Percentiles rank a stretch among this genome's conserved stretches.
Evolutionary conservation across 805 yeast genomes (phyloP).

Genomic region (Sugiyamaella marilandica): DNA sequence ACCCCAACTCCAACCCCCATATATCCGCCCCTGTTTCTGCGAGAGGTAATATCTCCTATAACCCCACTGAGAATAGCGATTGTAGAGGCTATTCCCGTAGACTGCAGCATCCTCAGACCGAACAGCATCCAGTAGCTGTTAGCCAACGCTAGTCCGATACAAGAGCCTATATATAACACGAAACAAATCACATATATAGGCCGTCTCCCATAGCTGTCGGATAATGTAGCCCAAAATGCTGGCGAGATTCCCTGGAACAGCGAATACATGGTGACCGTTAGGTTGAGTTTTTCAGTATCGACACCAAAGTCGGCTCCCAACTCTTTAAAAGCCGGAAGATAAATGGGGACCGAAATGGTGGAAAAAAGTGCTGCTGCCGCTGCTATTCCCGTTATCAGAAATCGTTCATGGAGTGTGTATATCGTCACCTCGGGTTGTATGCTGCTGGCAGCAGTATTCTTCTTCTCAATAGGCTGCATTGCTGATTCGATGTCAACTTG

Average conservation of each 20-base stretch:
- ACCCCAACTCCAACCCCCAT: slow-evolving; percentile 64
- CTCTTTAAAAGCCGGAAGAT: slow-evolving; percentile 68
- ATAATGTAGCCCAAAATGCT: slow-evolving; percentile 59
- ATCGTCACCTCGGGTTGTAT: slow-evolving; percentile 10
- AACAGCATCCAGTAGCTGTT: slow-evolving; percentile 57
- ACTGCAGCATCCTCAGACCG: slow-evolving; percentile 65
- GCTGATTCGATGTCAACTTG: not conserved
- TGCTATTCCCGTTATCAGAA: slow-evolving; percentile 13
- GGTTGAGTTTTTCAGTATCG: slow-evolving; percentile 53
- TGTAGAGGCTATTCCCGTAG: slow-evolving; percentile 71
- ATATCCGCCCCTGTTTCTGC: slow-evolving; percentile 63
- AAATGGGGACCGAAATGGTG: slow-evolving; percentile 68
- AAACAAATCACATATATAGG: slow-evolving; percentile 58
- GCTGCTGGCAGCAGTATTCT: not conserved
- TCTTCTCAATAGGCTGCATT: not conserved
- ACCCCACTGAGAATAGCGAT: slow-evolving; percentile 66
- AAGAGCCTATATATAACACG: slow-evolving; percentile 51
- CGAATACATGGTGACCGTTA: slow-evolving; percentile 72
- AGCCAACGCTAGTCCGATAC: slow-evolving; percentile 60
- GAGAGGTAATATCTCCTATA: slow-evolving; percentile 66
- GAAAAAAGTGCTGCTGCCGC: slow-evolving; percentile 54
- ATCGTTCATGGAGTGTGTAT: slow-evolving; percentile 6
- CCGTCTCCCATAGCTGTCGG: slow-evolving; percentile 70
- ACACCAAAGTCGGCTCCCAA: slow-evolving; percentile 53
- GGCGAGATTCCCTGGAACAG: slow-evolving; percentile 77